These are phyloP conservation scores for Lepidium didymum DNA, from an alignment of 345 rosid genomes.

Conservation along the genomic window DNA sequence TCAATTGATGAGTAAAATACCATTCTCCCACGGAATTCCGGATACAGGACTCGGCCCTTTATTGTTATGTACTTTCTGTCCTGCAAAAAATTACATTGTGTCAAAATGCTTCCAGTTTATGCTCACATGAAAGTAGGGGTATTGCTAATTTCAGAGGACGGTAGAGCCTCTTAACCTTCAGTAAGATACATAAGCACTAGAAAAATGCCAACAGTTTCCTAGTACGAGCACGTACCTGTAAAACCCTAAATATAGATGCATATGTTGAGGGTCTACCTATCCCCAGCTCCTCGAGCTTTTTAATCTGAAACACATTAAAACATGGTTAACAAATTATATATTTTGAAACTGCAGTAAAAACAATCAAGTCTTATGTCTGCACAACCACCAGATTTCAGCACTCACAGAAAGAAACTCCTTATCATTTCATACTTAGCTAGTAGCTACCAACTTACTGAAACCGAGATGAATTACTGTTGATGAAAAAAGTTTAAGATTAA, in stretches of 20 bases:
- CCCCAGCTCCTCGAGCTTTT: slow-evolving; percentile 97
- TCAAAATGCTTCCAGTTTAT: slow-evolving; percentile 1
- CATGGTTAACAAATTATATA: background rate
- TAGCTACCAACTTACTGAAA: background rate
- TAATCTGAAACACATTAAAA: slow-evolving; percentile 50
- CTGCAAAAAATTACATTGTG: slow-evolving; percentile 35
- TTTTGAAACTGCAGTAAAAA: background rate
- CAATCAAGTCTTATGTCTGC: background rate
- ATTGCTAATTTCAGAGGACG: background rate
- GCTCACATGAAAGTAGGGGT: slow-evolving; percentile 10
- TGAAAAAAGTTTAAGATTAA: slow-evolving; percentile 4
- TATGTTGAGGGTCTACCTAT: slow-evolving; percentile 99
- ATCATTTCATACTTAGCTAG: background rate
- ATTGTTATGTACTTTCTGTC: slow-evolving; percentile 77
- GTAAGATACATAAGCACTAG: background rate
- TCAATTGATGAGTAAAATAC: slow-evolving; percentile 35
- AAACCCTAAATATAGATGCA: slow-evolving; percentile 77
- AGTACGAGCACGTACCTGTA: slow-evolving; percentile 48
- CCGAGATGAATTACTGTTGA: background rate
- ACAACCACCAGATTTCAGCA: slow-evolving; percentile 3
- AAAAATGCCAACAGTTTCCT: background rate
- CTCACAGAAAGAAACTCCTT: background rate
- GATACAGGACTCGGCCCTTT: slow-evolving; percentile 58
- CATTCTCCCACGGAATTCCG: slow-evolving; percentile 99
- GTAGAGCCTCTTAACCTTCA: background rate